Conservation (phyloP, 352 stramenopile species). For the Phytophthora tentaculata region DNA sequence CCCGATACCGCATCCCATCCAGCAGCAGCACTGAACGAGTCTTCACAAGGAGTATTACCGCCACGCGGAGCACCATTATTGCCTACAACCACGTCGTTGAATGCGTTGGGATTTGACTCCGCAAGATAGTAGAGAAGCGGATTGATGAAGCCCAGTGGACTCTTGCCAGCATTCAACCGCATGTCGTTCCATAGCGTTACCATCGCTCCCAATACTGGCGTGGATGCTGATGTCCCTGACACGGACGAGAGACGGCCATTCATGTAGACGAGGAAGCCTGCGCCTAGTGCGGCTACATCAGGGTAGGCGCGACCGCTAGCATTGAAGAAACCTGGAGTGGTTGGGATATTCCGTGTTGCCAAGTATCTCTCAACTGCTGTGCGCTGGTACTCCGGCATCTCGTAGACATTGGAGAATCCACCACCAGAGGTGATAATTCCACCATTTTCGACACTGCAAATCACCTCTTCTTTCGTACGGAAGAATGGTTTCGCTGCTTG, state of each 20-base stretch:
- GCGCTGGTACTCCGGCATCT: slow-evolving; percentile 79
- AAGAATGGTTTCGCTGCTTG: slow-evolving; percentile 61
- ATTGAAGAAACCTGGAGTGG: slow-evolving; percentile 75
- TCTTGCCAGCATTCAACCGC: slow-evolving; percentile 80
- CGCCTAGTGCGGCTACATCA: slow-evolving; percentile 84
- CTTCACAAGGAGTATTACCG: slow-evolving; percentile 48
- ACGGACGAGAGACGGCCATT: slow-evolving; percentile 52
- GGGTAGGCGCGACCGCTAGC: slow-evolving; percentile 86
- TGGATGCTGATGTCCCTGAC: slow-evolving; percentile 88
- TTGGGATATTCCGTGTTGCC: slow-evolving; percentile 51
- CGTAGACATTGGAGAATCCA: slow-evolving; percentile 90
- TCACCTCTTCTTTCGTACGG: slow-evolving; percentile 73
- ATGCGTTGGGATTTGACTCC: slow-evolving; percentile 58
- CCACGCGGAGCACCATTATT: slow-evolving; percentile 78
- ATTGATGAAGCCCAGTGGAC: slow-evolving; percentile 88
- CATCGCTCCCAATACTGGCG: slow-evolving; percentile 85
- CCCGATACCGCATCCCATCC: slow-evolving; percentile 92
- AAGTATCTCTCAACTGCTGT: slow-evolving; percentile 73
- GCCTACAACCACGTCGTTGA: slow-evolving; percentile 88
- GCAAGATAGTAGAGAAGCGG: slow-evolving; percentile 84
- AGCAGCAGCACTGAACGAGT: slow-evolving; percentile 81
- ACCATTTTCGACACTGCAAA: slow-evolving; percentile 74
- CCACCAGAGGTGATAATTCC: slow-evolving; percentile 85
- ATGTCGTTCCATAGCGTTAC: slow-evolving; percentile 90
- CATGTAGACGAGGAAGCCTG: slow-evolving; percentile 72